Base-by-base conservation (phyloP, 2,329 filamentous ascomycete species). In the Zopfia rhizophila region DNA sequence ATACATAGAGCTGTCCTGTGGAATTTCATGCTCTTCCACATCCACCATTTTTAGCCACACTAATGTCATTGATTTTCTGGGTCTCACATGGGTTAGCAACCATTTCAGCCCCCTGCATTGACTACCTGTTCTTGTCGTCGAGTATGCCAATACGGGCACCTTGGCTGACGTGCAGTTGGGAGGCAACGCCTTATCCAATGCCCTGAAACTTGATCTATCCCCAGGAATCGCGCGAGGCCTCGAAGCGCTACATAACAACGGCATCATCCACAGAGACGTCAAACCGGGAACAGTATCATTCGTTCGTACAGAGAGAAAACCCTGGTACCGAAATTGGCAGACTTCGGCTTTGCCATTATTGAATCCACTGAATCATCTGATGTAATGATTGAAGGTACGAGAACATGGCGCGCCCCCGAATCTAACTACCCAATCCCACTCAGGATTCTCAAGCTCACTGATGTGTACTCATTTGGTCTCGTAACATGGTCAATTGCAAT, bases 221-320 rank as follows among this genome's bases (percentile, higher is more conserved):
- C n/a, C n/a, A n/a, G n/a, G n/a, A n/a, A 49, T 67, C 25, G 61
- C 56, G n/a, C 40, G 52, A 12, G 63, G 63, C 4, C 31, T 67
- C 5, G 51, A 64, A 32, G 53, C 51, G 7, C 48, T 67, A 3
- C 63, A 67, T 46, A 53, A 55, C 16, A 66, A 60, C 39, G 61
- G 60, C 21, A 64, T 67, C 27, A 51, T 64, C 3, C 63, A 67
- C 44, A 63, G 63, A 3, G 63, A 67, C 33, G 44, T 67, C 23
- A 67, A 67, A 42, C 55, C 18, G 63, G 66, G 39, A 67, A 67
- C 21, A 48, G 64, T 12, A 48, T 67, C 28, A 43, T 67, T 2
- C 65, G 62, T 18, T 21, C 39, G 14, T 30, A 56, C 36, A 39
- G 50, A n/a, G 39, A 47, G 6, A 45, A 39, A 11, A 45, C 51